Percentiles rank a stretch among this genome's conserved stretches.
phyloP scores from a whole-genome alignment of 2,329 filamentous ascomycete species.

The Fulvia fulva region DNA sequence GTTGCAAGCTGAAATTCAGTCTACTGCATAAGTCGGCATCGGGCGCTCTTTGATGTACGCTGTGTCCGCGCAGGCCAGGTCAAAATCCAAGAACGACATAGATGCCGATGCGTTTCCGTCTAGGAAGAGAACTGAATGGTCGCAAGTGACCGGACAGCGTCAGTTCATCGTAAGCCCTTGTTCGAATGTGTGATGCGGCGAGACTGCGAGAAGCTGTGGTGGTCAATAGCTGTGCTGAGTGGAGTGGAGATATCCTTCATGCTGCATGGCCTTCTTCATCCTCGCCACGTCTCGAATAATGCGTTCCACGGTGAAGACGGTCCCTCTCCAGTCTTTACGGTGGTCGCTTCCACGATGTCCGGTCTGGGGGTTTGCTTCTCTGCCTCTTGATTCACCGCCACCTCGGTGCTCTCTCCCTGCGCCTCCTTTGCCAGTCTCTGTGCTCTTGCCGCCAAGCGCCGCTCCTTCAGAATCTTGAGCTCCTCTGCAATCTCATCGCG shows the following conservation, averaged over 20 bases:
- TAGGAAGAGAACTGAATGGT: no score
- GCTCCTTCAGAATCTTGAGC: constrained; percentile 64
- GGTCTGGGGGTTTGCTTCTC: constrained; percentile 20
- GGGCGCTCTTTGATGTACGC: no score
- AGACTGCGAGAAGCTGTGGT: no score
- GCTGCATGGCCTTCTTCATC: not conserved
- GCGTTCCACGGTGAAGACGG: not conserved
- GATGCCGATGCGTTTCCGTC: no score
- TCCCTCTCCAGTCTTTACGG: not conserved
- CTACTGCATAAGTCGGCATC: no score
- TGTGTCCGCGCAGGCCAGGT: no score
- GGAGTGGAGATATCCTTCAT: not conserved
- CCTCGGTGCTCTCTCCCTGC: constrained; percentile 26
- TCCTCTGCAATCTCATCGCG: constrained; percentile 79
- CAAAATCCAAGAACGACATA: no score
- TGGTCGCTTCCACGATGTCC: constrained; percentile 25
- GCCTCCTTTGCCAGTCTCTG: constrained; percentile 42
- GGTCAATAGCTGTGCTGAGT: not conserved
- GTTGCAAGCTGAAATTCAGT: no score
- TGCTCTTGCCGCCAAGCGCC: constrained; percentile 45
- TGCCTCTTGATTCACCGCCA: constrained; percentile 23
- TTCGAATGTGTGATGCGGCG: no score
- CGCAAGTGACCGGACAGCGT: no score
- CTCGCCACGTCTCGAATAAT: not conserved
- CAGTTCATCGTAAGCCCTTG: no score